Conservation (phyloP, 1,139 yeast genomes). For the Yamadazyma triangularis region DNA sequence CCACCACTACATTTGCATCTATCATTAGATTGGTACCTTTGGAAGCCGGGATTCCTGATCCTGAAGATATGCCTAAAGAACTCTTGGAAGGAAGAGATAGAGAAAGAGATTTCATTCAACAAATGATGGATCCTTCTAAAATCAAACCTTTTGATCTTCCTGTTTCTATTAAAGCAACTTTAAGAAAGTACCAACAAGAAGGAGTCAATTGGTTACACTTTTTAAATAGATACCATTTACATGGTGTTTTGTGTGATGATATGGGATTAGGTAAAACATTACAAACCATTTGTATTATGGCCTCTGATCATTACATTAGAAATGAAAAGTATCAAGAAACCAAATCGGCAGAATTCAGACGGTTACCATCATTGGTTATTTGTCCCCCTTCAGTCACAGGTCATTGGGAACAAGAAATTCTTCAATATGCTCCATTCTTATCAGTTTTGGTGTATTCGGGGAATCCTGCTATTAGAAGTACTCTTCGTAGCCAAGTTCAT, state of each 20-base stretch:
- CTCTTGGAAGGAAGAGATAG: slow-evolving; percentile 84
- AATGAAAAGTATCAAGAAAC: slow-evolving; percentile 63
- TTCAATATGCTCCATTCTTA: slow-evolving; percentile 86
- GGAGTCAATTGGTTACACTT: slow-evolving; percentile 99
- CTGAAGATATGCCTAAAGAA: slow-evolving; percentile 84
- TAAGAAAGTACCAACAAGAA: slow-evolving; percentile 94
- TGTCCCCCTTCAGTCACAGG: slow-evolving; percentile 98
- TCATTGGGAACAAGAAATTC: slow-evolving; percentile 96
- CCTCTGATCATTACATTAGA: slow-evolving; percentile 90
- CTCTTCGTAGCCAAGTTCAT: slow-evolving; percentile 50
- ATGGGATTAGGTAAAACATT: slow-evolving; percentile 98
- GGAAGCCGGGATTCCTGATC: slow-evolving; percentile 97
- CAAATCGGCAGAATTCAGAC: slow-evolving; percentile 61
- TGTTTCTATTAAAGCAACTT: slow-evolving; percentile 85
- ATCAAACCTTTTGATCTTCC: slow-evolving; percentile 86
- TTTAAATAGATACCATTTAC: slow-evolving; percentile 88
- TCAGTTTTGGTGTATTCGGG: slow-evolving; percentile 87
- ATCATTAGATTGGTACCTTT: slow-evolving; percentile 93
- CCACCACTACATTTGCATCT: slow-evolving; percentile 95
- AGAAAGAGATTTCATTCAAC: slow-evolving; percentile 91
- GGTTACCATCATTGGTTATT: slow-evolving; percentile 77
- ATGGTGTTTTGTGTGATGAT: slow-evolving; percentile 97
- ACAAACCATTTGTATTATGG: slow-evolving; percentile 94
- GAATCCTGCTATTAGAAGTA: slow-evolving; percentile 69
- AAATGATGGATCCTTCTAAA: slow-evolving; percentile 97